Percentiles rank a stretch among this genome's conserved stretches.
Evolutionary conservation across 192 early-diverging fungal genomes (phyloP).

Genomic region (Allomyces macrogynus): DNA sequence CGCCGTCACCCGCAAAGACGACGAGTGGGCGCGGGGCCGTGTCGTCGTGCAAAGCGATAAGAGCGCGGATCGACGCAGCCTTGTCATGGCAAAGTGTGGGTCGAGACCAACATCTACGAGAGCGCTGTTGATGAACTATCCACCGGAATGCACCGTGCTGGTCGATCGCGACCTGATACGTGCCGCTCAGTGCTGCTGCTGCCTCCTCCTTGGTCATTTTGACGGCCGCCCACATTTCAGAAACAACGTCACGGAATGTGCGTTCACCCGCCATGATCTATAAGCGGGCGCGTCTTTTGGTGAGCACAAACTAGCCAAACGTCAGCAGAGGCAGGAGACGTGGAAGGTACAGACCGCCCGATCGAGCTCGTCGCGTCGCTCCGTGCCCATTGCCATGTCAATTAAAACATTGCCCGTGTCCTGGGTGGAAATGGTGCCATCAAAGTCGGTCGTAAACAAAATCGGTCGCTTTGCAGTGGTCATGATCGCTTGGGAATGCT

Average conservation of each 20-base stretch:
- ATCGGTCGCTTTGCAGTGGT: too few relatives aligned
- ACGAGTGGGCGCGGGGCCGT: slow-evolving; percentile 3
- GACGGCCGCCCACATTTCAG: background rate
- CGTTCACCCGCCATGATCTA: background rate
- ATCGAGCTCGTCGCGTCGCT: slow-evolving; percentile 4
- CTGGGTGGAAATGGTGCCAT: slow-evolving; percentile 8
- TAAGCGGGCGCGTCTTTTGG: too few relatives aligned
- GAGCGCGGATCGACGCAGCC: slow-evolving; percentile 9
- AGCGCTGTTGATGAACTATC: too few relatives aligned
- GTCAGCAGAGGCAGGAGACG: too few relatives aligned
- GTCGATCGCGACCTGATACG: too few relatives aligned
- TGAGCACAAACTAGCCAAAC: background rate
- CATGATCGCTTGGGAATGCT: too few relatives aligned
- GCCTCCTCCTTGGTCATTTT: background rate
- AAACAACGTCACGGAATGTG: background rate
- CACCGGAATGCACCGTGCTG: too few relatives aligned
- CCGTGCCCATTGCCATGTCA: slow-evolving; percentile 18
- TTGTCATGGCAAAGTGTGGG: background rate
- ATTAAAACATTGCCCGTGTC: slow-evolving; percentile 28
- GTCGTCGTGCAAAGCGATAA: background rate
- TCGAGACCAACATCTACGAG: background rate
- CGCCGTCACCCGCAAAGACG: slow-evolving; percentile 35
- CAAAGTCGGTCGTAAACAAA: background rate
- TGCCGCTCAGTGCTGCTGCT: background rate
- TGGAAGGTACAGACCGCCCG: background rate